Conservation (phyloP, 495 filamentous ascomycete genomes). For the Aspergillus cavernicola region DNA sequence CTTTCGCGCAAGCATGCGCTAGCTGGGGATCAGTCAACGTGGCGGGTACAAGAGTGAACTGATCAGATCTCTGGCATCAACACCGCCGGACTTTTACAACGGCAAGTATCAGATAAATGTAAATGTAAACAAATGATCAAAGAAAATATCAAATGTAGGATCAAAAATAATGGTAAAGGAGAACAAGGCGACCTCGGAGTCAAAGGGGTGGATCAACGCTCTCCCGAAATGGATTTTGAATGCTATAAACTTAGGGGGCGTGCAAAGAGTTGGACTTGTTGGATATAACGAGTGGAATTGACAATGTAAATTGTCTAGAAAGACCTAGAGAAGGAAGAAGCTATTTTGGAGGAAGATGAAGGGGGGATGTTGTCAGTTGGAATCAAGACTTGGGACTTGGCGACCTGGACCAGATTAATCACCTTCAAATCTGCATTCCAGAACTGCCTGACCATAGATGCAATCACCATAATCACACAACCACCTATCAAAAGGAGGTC, state of each 20-base stretch:
- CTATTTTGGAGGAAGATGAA: background rate
- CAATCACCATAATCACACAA: too few relatives aligned
- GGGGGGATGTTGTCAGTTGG: background rate
- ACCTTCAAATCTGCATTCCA: background rate
- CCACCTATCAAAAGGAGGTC: too few relatives aligned
- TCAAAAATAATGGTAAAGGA: too few relatives aligned
- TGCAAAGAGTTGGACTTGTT: background rate
- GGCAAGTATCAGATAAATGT: too few relatives aligned
- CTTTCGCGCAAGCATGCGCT: constrained; percentile 23
- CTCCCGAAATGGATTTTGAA: background rate
- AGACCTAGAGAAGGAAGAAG: constrained; percentile 10
- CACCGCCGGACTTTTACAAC: too few relatives aligned
- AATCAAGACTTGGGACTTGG: background rate
- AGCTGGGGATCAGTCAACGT: constrained; percentile 13
- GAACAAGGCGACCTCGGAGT: too few relatives aligned
- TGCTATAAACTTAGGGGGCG: background rate
- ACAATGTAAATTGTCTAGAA: constrained; percentile 47
- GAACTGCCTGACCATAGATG: too few relatives aligned
- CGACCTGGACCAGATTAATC: background rate
- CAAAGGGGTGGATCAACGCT: background rate
- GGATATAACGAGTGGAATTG: constrained; percentile 56
- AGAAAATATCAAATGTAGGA: background rate
- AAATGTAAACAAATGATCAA: background rate
- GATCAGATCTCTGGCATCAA: constrained; percentile 16
- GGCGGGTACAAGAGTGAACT: constrained; percentile 18